Evolutionary conservation across 1,284 basidiomycete genomes (phyloP), one percentile per base, ranked within the genome.

Genomic region (Trametes sp.): DNA sequence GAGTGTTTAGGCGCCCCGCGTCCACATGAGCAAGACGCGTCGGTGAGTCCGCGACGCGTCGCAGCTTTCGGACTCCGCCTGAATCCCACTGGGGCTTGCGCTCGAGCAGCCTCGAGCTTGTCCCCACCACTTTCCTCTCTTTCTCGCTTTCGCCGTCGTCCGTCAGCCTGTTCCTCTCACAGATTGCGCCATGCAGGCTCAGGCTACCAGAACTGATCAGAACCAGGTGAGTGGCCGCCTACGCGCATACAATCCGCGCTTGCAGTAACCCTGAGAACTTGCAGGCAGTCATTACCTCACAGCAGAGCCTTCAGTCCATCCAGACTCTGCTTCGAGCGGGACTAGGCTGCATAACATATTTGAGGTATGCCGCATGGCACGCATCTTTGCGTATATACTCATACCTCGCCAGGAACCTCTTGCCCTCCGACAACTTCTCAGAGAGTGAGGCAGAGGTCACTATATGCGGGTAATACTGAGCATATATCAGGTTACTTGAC

Each of bases 381-480:
- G 28, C 24, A 4, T 51, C 42, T 9, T 46, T 16, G 23, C 14
- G 16, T 13, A 2, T n/a, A 7, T 21, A 24, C 53, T 31, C 23
- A 31, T 16, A 50, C 46, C 55, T 24, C 48, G 13, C 11, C 69
- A 91, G 89, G 63, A 87, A 89, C 66, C 75, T 94, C 4, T 80
- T 94, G 24, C 90, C 92, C 6, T 86, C 89, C 35, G 90, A 93
- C 53, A 93, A 93, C 68, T 94, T 94, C 70, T 82, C 82, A n/a
- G 85, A 89, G 74, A 87, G 90, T 89, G 64, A 65, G 79, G 31
- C 31, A 13, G 41, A 19, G 23, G 55, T 61, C 50, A 41, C 41
- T 67, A 49, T 57, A 62, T 54, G 63, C 71, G 48, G 21, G 19
- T 57, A 24, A 56, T 44, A 60, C 45, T 63, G 36, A 63, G 51